Base-by-base conservation (phyloP, 768 basidiomycete genomes). In the Phanerochaete sordida region DNA sequence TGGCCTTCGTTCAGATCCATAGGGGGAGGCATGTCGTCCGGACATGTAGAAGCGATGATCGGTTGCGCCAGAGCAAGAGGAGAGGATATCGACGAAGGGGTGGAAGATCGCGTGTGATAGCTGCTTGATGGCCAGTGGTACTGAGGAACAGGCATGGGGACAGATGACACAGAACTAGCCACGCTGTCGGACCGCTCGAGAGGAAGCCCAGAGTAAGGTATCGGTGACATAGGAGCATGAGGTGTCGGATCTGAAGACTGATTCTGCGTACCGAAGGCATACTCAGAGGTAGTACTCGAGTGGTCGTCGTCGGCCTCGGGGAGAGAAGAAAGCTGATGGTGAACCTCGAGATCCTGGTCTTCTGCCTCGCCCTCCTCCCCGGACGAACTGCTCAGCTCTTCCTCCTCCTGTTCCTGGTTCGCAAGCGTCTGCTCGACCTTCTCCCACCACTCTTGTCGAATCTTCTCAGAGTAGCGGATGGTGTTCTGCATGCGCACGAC, bases 401-500 rank as follows among this genome's bases (percentile, higher is more conserved):
- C 85, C 19, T 83, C 84, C 19, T 85, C 82, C 27, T 79, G 75
- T 16, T 85, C 82, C 27, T 79, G 75, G 33, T 76, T 76, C 3
- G 81, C 81, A 33, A 95, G 73, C 44, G 80, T 82, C 66, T 84
- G 81, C 61, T 86, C 88, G 15, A 97, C 88, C 66, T 84, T 86
- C 68, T 91, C 90, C 74, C 98, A 90, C 95, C 96, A 98, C 75
- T 98, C 97, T 67, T 90, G 89, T 77, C 96, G 87, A 30, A 97
- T 91, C 76, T 95, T 96, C 78, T 98, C 97, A 43, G 94, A 88
- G 73, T 98, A 98, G 56, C 92, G 82, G 66, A 99, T 95, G 21
- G 95, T 98, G 69, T 96, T 97, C 74, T 96, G 93, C 86, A 99
- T 87, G 39, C 97, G 87, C 63, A 93, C 90, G 51, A 98, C 92